Percentiles rank a stretch among this genome's conserved stretches.
These are phyloP conservation scores for Fragaria ananassa DNA, from an alignment of 306 rosid species.

Conservation along the genomic window DNA sequence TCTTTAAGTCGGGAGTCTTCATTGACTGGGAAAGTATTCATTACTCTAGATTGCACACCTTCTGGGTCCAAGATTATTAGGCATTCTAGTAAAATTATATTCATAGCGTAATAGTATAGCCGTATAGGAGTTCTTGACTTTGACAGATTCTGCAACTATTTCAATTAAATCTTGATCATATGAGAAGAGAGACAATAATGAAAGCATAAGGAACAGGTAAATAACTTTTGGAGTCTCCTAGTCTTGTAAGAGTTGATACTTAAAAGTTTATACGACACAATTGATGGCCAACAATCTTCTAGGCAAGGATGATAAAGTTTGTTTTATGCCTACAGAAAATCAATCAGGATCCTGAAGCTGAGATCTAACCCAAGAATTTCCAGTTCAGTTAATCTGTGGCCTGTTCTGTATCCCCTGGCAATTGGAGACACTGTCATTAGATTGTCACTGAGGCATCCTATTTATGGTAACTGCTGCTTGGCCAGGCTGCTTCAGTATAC, in stretches of 20 bases:
- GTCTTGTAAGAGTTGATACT: not conserved
- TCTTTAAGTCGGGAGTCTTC: not conserved
- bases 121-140: not conserved
- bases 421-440: slow-evolving; percentile 22
- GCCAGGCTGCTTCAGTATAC: slow-evolving; percentile 18
- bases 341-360: slow-evolving; percentile 34
- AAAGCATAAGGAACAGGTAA: not conserved
- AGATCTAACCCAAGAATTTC: slow-evolving; percentile 8
- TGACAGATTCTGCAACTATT: not conserved
- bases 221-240: not conserved
- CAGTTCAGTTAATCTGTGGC: slow-evolving; percentile 22
- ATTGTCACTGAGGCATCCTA: slow-evolving; percentile 10
- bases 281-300: not conserved
- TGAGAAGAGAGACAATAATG: not conserved
- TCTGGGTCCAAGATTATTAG: not conserved
- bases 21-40: not conserved
- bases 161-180: not conserved
- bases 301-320: not conserved
- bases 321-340: slow-evolving; percentile 39
- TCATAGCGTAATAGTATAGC: not conserved
- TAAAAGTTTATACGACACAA: not conserved
- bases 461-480: slow-evolving; percentile 1
- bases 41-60: not conserved
- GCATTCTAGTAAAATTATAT: not conserved
- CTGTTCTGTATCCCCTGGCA: slow-evolving; percentile 5